Evolutionary conservation across 2,329 filamentous ascomycete genomes (phyloP), one percentile per base, ranked within the genome.

Genomic region (Arthrobotrys iridis): DNA sequence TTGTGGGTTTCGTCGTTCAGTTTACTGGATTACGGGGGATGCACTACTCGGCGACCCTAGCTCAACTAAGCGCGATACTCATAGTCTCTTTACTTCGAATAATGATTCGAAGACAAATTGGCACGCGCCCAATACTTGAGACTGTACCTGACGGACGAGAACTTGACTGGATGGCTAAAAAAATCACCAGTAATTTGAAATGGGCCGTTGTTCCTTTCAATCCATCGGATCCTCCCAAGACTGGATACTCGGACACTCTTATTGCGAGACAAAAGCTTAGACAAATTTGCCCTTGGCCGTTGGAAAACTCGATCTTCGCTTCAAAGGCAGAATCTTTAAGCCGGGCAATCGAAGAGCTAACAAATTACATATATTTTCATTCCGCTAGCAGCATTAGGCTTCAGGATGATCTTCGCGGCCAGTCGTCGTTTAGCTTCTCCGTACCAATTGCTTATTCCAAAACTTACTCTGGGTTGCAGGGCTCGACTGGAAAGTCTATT

Each of bases 1-100:
- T 78, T 10, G 20, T 46, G 5, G 78, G 78, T 0, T 79, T 79
- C 22, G 28, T 79, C 26, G 28, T 66, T n/a, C 77, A 79, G 30
- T 79, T 79, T 24, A 63, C 63, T 15, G 78, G 78, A 10, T 35
- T 79, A 7, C 28, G n/a, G 8, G 67, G 66, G 8, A 78, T 79
- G 74, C 55, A 75, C 37, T 79, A 64, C n/a, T n/a, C n/a, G n/a
- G n/a, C 66, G 3, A 77, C 71, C 6, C 35, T 79, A n/a, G n/a
- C 67, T 3, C 77, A 79, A 37, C n/a, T n/a, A n/a, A 24, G 45
- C 5, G 62, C 63, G 7, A 78, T 59, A 7, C 30, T 62, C 8
- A 3, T 78, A 7, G 72, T 77, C 35, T 70, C 77, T 1, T 5
- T 46, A 6, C 40, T 77, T 3, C 30, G 78, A 35, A 59, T 76